Base-by-base conservation (phyloP, 2,329 filamentous ascomycete genomes). In the Aspergillus sp. region DNA sequence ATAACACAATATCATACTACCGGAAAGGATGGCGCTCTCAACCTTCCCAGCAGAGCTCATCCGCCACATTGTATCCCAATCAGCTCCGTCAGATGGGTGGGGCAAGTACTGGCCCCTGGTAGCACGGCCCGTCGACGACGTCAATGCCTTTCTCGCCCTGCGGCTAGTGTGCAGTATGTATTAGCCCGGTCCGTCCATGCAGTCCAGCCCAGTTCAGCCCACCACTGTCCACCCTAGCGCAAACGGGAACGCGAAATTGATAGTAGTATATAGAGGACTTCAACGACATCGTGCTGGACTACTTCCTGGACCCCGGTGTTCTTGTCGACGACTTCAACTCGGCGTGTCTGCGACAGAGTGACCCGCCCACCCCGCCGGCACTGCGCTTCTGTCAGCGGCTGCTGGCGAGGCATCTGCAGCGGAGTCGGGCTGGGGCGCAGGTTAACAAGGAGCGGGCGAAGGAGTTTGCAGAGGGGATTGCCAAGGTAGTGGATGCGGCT, bases 81-180 rank as follows among this genome's bases (percentile, higher is more conserved):
- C 47, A 15, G n/a, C 31, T 17, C 55, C 55, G 22, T 22, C n/a
- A 6, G 41, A 58, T 4, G 15, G n/a, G 19, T 58, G 47, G 55
- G 47, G 47, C 31, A 51, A 51, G 34, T 58, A 58, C 30, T 57
- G 55, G 55, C 55, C 55, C 4, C 6, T 28, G 7, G 17, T 15
- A 22, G 52, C 47, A 22, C 55, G 23, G 17, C 23, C 46, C 11
- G 55, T 57, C 1, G 19, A 22, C 34, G 47, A 58, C 8, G 55
- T 58, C 47, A 51, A 22, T 34, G 6, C 9, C 15, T 58, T 58
- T 45, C 55, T 58, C 3, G 47, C 31, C 8, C 47, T 58, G 31
- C 19, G 53, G 53, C 53, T 47, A 15, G 43, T 55, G 9, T 55
- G 53, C 41, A 55, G 53, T 55, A 47, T 23, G 53, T 55, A 19